These are phyloP conservation scores for Colletotrichum sublineola DNA, from an alignment of 2,329 filamentous ascomycete species.

Conservation along the genomic window DNA sequence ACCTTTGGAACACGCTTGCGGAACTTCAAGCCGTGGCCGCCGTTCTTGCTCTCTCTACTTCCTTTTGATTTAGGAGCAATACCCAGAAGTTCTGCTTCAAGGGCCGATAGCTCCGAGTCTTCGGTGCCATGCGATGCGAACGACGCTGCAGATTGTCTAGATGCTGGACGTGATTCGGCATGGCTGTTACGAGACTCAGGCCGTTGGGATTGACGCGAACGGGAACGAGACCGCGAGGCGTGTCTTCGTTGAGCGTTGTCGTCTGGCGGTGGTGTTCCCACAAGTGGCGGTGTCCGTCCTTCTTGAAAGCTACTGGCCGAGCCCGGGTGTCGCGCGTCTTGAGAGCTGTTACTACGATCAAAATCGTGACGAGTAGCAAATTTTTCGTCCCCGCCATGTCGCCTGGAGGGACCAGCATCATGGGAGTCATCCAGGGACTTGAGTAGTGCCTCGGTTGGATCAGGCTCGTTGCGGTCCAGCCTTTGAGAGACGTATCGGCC, in stretches of 20 bases:
- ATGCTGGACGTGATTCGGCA: constrained; percentile 35
- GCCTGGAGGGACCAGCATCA: constrained; percentile 9
- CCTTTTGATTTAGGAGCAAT: constrained; percentile 48
- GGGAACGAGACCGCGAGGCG: constrained; percentile 2
- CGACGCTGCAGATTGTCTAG: constrained; percentile 33
- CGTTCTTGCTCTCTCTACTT: constrained; percentile 47
- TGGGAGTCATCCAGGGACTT: constrained; percentile 1
- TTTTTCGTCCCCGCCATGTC: constrained; percentile 14
- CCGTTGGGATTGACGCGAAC: constrained; percentile 23
- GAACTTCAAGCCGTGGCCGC: constrained; percentile 45
- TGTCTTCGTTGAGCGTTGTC: constrained; percentile 24
- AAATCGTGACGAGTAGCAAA: constrained; percentile 6
- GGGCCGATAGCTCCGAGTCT: constrained; percentile 53
- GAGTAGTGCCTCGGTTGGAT: constrained; percentile 6
- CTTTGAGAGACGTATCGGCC: constrained; percentile 30
- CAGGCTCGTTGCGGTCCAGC: constrained; percentile 14
- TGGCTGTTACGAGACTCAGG: constrained; percentile 32
- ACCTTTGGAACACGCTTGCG: constrained; percentile 51
- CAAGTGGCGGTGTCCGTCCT: constrained; percentile 5
- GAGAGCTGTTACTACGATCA: constrained; percentile 23
- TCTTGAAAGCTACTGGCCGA: constrained; percentile 10
- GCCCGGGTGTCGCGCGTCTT: constrained; percentile 11
- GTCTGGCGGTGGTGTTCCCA: constrained; percentile 22
- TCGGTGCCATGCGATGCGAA: constrained; percentile 28
- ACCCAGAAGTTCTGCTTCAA: constrained; percentile 56